Conservation (phyloP, 2,329 filamentous ascomycete species). For the Dactylellina drechsleri region DNA sequence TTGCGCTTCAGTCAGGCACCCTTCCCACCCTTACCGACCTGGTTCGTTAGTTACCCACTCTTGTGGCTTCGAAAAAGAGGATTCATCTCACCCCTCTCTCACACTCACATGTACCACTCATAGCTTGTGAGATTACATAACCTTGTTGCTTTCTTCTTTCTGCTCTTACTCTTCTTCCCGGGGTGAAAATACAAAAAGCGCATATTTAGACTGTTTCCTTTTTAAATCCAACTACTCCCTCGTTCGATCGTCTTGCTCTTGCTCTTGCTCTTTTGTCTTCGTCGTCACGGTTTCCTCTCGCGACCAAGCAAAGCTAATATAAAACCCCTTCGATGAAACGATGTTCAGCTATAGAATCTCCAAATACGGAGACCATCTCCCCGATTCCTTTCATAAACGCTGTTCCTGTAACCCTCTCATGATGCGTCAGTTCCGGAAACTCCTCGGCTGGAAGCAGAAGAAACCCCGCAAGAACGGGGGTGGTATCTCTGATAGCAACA, state of each 20-base stretch:
- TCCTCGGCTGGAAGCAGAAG: conserved; percentile 55
- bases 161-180: conserved; percentile 8
- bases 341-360: conserved; percentile 54
- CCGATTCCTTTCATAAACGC: conserved; percentile 25
- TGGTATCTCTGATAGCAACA: conserved; percentile 26
- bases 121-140: conserved; percentile 5
- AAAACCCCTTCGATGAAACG: conserved; percentile 36
- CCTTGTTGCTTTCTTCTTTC: background rate
- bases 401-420: conserved; percentile 53
- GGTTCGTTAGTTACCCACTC: background rate
- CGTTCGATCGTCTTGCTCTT: too few species aligned
- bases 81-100: conserved; percentile 24
- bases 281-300: background rate
- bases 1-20: conserved; percentile 29
- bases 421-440: conserved; percentile 54
- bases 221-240: background rate
- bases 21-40: background rate
- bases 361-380: conserved; percentile 42
- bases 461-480: conserved; percentile 48
- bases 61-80: conserved; percentile 12
- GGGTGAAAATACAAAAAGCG: conserved; percentile 15
- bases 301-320: conserved; percentile 35
- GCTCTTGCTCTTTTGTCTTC: too few species aligned
- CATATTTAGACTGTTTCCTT: conserved; percentile 2
- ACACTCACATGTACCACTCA: conserved; percentile 7